A percentile compares a stretch with the other conserved stretches of the same genome.
phyloP scores from a whole-genome alignment of 2,329 filamentous ascomycete species.

The Beauveria sp. region DNA sequence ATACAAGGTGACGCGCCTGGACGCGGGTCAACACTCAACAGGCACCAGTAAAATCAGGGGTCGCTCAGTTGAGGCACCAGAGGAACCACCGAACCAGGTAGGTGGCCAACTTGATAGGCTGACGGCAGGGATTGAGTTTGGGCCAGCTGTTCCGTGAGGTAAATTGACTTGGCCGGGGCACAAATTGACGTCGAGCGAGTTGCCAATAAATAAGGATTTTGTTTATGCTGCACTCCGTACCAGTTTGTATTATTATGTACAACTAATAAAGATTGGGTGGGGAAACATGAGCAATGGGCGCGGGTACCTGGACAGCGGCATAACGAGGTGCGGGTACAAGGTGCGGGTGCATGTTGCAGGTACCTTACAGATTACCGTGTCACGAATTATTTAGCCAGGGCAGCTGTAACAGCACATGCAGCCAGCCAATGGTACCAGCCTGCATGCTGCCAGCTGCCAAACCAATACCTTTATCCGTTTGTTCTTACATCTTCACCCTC shows the following conservation, averaged over 20 bases:
- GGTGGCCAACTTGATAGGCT: not conserved
- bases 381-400: too few relatives aligned
- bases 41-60: slow-evolving; percentile 2
- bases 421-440: too few relatives aligned
- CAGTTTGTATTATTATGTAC: too few relatives aligned
- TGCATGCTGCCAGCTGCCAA: not conserved
- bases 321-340: not conserved
- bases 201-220: not conserved
- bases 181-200: slow-evolving; percentile 1
- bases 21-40: not conserved
- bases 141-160: not conserved
- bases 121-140: slow-evolving; percentile 1
- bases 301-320: not conserved
- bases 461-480: not conserved
- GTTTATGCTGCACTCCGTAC: too few relatives aligned
- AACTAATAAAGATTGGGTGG: not conserved
- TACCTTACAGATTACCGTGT: too few relatives aligned
- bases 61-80: slow-evolving; percentile 7
- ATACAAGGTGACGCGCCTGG: slow-evolving; percentile 1
- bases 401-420: too few relatives aligned
- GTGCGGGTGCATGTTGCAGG: too few relatives aligned
- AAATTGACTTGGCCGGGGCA: not conserved
- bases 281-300: not conserved
- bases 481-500: not conserved
- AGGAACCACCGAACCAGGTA: not conserved